Evolutionary conservation across 1,139 yeast genomes (phyloP), one percentile per base, ranked within the genome.

Genomic region (Chernovozyma aurita): DNA sequence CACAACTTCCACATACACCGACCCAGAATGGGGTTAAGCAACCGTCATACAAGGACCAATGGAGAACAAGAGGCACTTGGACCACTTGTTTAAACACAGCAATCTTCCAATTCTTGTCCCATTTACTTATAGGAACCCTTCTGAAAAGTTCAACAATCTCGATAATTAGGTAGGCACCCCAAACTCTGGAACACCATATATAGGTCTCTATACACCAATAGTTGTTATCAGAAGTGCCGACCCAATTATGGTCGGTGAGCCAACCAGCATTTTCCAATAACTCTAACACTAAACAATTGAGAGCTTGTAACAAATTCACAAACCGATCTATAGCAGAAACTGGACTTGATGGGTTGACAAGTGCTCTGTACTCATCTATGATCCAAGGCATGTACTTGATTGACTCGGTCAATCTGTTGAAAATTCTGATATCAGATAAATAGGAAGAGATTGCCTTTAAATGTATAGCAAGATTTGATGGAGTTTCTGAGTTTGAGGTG

Each of bases 231-330:
- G 50, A 45, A 16, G 77, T 73, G 6, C 68, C 65, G 2, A 74
- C 60, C 76, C 78, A 76, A 43, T 71, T 63, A 48, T 76, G 80
- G 33, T 74, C 80, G 2, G 76, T 68, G 30, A 72, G 56, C 75
- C 79, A 76, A 2, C 80, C 81, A n/a, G 71, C 68, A 39, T 76
- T 75, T 46, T 76, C 82, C 30, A 76, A 55, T 5, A 75, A 59
- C 49, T 76, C 81, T 43, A 70, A 58, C 3, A 65, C 55, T 34
- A 69, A 55, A 43, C 75, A 69, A 41, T 69, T 69, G 38, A 70
- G 42, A 2, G 75, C 57, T 47, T 70, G 75, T 21, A 61, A 46
- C 27, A 68, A 55, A 43, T 68, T 68, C 40, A 70, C 44, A 31
- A 66, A 49, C 18, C 73, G 48, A 43, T 66, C 62, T 4, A 59